These are phyloP conservation scores for Colletotrichum cuscutae DNA, from an alignment of 2,329 filamentous ascomycete genomes.

Conservation along the genomic window DNA sequence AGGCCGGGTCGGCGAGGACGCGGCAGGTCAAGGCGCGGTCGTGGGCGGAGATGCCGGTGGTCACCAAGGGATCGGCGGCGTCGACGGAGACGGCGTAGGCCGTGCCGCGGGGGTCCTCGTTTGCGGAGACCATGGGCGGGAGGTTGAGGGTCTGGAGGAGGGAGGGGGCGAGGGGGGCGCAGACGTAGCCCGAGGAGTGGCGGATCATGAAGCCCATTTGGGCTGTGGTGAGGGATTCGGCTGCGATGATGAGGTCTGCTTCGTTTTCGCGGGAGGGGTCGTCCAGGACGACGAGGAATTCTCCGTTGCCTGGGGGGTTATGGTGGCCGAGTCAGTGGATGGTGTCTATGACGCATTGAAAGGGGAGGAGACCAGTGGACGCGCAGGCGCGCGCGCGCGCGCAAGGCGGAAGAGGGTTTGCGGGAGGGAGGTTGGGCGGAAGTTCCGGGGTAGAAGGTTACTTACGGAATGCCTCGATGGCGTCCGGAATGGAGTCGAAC, in stretches of 20 bases:
- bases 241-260: slow-evolving; percentile 96
- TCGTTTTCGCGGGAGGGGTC: slow-evolving; percentile 94
- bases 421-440: slow-evolving; percentile 12
- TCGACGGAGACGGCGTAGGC: slow-evolving; percentile 95
- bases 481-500: slow-evolving; percentile 74
- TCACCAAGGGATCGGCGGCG: slow-evolving; percentile 75
- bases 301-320: slow-evolving; percentile 70
- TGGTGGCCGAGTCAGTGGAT: not conserved
- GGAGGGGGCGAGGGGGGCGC: slow-evolving; percentile 80
- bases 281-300: slow-evolving; percentile 97
- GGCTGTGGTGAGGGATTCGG: slow-evolving; percentile 81
- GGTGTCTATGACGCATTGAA: not conserved
- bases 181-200: slow-evolving; percentile 90
- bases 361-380: not conserved
- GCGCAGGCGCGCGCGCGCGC: too few species aligned
- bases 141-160: slow-evolving; percentile 79
- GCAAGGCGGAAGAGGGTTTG: slow-evolving; percentile 1
- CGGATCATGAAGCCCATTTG: slow-evolving; percentile 98
- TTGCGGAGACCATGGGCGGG: slow-evolving; percentile 84
- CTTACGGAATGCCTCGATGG: slow-evolving; percentile 73
- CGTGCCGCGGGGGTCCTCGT: slow-evolving; percentile 87
- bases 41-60: slow-evolving; percentile 90
- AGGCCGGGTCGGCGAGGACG: slow-evolving; percentile 75
- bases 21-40: slow-evolving; percentile 87
- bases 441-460: slow-evolving; percentile 20